phyloP scores from a whole-genome alignment of 2,329 filamentous ascomycete genomes.

The Neoascochyta sp. region DNA sequence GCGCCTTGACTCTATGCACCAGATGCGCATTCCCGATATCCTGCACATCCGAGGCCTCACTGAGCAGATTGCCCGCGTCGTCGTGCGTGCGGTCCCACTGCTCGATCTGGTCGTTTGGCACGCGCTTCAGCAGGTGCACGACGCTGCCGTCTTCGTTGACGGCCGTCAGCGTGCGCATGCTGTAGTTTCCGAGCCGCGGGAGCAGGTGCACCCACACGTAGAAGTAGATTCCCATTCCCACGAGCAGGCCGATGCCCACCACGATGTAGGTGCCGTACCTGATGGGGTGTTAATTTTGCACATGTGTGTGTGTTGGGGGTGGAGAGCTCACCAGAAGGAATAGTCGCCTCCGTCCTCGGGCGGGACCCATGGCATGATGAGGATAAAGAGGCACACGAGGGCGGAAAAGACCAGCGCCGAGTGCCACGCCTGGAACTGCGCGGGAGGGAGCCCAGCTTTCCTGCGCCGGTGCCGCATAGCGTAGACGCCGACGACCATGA shows the following conservation, averaged over 20 bases:
- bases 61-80: slow-evolving; percentile 21
- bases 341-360: slow-evolving; percentile 59
- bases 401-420: slow-evolving; percentile 22
- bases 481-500: slow-evolving; percentile 27
- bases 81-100: slow-evolving; percentile 34
- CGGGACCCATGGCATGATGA: slow-evolving; percentile 70
- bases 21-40: slow-evolving; percentile 8
- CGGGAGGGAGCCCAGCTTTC: slow-evolving; percentile 21
- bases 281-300: no score
- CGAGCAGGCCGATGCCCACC: slow-evolving; percentile 52
- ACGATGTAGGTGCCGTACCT: slow-evolving; percentile 68
- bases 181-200: slow-evolving; percentile 19
- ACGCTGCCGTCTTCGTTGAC: slow-evolving; percentile 27
- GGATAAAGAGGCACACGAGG: slow-evolving; percentile 39
- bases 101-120: slow-evolving; percentile 22
- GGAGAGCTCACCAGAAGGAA: slow-evolving; percentile 71
- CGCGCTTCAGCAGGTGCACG: slow-evolving; percentile 21
- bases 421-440: slow-evolving; percentile 23
- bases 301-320: no score
- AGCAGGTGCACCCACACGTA: slow-evolving; percentile 27
- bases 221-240: slow-evolving; percentile 22
- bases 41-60: slow-evolving; percentile 5
- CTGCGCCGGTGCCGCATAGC: slow-evolving; percentile 22
- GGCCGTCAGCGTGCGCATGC: slow-evolving; percentile 25
- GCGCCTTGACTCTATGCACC: slow-evolving; percentile 12